These are phyloP conservation scores for Fomes fomentarius DNA, from an alignment of 1,284 basidiomycete species.

Conservation along the genomic window DNA sequence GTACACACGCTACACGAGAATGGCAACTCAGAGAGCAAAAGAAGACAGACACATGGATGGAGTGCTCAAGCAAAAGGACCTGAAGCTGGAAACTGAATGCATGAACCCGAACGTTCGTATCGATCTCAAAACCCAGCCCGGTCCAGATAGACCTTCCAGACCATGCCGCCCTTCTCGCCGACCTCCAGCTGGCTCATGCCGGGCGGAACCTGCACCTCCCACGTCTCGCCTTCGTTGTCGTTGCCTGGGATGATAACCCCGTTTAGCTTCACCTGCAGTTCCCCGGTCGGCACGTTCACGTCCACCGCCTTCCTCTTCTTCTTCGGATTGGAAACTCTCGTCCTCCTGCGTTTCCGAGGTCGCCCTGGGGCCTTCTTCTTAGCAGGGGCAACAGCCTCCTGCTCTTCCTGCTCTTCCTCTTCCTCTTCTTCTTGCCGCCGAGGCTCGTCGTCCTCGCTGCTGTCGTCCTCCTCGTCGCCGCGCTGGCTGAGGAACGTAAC, in stretches of 20 bases:
- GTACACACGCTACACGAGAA: constrained; percentile 3
- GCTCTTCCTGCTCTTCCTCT: constrained; percentile 14
- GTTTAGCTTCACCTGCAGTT: constrained; percentile 36
- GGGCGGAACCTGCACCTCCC: constrained; percentile 56
- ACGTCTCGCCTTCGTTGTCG: constrained; percentile 42
- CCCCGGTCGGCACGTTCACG: constrained; percentile 20
- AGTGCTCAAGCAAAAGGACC: background rate
- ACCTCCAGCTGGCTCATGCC: constrained; percentile 66
- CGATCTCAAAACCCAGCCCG: constrained; percentile 34
- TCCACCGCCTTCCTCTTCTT: constrained; percentile 36
- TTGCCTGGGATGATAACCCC: constrained; percentile 21
- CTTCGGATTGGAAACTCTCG: constrained; percentile 13
- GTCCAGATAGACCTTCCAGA: constrained; percentile 71
- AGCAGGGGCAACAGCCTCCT: background rate
- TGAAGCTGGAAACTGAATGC: too few relatives aligned
- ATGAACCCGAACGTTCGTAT: too few relatives aligned
- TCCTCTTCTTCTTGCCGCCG: constrained; percentile 28
- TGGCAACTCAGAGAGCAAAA: constrained; percentile 1
- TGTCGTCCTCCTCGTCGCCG: constrained; percentile 47
- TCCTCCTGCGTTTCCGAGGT: constrained; percentile 20
- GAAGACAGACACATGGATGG: background rate
- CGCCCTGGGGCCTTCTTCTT: constrained; percentile 17
- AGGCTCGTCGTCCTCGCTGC: constrained; percentile 30
- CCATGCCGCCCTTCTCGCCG: constrained; percentile 65
- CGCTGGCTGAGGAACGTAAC: constrained; percentile 54